phyloP scores from a whole-genome alignment of 2,329 filamentous ascomycete genomes.

The Coniella vitis region DNA sequence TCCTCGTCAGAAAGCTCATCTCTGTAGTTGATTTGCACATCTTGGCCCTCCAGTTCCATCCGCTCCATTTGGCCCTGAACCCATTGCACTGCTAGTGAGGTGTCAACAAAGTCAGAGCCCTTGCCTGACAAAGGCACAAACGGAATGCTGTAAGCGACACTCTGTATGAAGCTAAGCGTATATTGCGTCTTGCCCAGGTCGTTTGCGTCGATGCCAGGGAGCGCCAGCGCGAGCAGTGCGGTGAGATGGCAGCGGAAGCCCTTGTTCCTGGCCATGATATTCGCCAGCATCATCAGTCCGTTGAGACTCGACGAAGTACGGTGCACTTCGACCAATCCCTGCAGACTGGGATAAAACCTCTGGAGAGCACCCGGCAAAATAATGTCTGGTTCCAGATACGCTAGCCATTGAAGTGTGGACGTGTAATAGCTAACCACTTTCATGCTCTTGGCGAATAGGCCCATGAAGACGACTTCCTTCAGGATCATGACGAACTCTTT shows the following conservation, averaged over 20 bases:
- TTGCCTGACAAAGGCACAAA: conserved; percentile 74
- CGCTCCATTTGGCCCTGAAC: conserved; percentile 90
- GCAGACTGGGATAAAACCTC: conserved; percentile 92
- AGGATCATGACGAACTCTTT: conserved; percentile 82
- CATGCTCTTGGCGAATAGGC: conserved; percentile 90
- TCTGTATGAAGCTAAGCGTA: conserved; percentile 90
- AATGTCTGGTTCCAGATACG: conserved; percentile 83
- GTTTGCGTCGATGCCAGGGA: conserved; percentile 96
- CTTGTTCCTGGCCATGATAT: conserved; percentile 85
- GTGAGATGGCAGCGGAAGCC: conserved; percentile 97
- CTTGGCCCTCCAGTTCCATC: conserved; percentile 81
- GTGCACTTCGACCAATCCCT: conserved; percentile 95
- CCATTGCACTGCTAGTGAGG: conserved; percentile 80
- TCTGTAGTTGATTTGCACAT: conserved; percentile 79
- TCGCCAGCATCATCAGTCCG: conserved; percentile 84
- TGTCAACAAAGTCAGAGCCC: conserved; percentile 61
- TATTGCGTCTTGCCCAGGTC: conserved; percentile 95
- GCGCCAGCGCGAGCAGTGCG: conserved; percentile 79
- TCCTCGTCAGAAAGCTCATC: conserved; percentile 76
- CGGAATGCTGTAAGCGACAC: conserved; percentile 92
- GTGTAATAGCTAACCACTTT: conserved; percentile 89
- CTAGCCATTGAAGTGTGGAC: conserved; percentile 79
- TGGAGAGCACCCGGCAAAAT: conserved; percentile 91
- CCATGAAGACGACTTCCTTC: conserved; percentile 94
- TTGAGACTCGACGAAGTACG: conserved; percentile 90